Percentiles rank a stretch among this genome's conserved stretches.
phyloP scores from a whole-genome alignment of 1,139 yeast species.

The Pichia sp. region DNA sequence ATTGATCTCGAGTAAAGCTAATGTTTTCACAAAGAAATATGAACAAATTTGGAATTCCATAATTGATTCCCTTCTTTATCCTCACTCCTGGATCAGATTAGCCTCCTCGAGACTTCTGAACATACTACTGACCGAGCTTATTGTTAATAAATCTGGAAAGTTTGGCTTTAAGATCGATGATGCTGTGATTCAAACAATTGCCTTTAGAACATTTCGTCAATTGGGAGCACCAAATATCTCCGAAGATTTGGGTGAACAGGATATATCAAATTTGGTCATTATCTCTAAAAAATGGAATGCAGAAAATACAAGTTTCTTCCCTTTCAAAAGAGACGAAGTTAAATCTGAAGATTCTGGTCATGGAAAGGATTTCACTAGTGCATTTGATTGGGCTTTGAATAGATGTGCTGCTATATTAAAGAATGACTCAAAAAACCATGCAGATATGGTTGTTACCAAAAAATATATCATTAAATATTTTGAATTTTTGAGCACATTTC shows the following conservation, averaged over 20 bases:
- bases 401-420: slow-evolving; percentile 59
- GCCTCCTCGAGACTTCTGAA: slow-evolving; percentile 59
- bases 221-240: slow-evolving; percentile 70
- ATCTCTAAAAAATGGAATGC: slow-evolving; percentile 60
- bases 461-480: slow-evolving; percentile 53
- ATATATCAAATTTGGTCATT: slow-evolving; percentile 59
- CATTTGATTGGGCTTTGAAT: slow-evolving; percentile 56
- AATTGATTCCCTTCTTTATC: slow-evolving; percentile 58
- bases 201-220: slow-evolving; percentile 66
- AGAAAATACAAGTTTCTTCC: slow-evolving; percentile 34
- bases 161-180: slow-evolving; percentile 22
- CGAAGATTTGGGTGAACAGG: slow-evolving; percentile 56
- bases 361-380: slow-evolving; percentile 30
- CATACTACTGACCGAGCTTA: slow-evolving; percentile 36
- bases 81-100: slow-evolving; percentile 89
- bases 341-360: slow-evolving; percentile 22
- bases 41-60: slow-evolving; percentile 46
- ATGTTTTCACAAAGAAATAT: slow-evolving; percentile 28
- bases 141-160: slow-evolving; percentile 21
- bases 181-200: slow-evolving; percentile 52
- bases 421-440: slow-evolving; percentile 47
- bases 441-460: slow-evolving; percentile 51
- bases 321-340: slow-evolving; percentile 11
- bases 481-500: slow-evolving; percentile 37
- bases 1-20: slow-evolving; percentile 30